A percentile compares a stretch with the other conserved stretches of the same genome.
These are phyloP conservation scores for Nothomitra cinnamomea DNA, from an alignment of 2,329 filamentous ascomycete species.

Conservation along the genomic window DNA sequence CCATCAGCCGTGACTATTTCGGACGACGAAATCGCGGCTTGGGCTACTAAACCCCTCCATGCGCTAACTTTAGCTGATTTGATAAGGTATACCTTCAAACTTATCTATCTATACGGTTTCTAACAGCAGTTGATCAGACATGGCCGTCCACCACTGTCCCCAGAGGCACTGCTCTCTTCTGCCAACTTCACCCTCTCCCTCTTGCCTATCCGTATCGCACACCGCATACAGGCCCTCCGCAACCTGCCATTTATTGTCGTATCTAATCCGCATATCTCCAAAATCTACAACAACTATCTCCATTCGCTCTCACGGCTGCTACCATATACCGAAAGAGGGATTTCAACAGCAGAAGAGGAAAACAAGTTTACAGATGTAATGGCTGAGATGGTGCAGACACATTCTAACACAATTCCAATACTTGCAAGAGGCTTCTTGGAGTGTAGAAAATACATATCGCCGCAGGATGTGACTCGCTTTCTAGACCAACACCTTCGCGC, in stretches of 20 bases:
- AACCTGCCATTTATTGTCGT: conserved; percentile 96
- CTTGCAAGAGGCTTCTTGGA: conserved; percentile 87
- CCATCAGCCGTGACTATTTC: neutral
- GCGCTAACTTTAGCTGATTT: conserved; percentile 74
- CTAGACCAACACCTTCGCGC: conserved; percentile 87
- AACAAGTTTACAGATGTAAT: conserved; percentile 83
- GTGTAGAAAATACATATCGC: conserved; percentile 74
- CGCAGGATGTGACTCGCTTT: conserved; percentile 72
- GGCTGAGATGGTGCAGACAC: conserved; percentile 86
- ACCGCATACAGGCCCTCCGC: conserved; percentile 80
- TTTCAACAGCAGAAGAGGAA: conserved; percentile 70
- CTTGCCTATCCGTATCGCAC: conserved; percentile 78
- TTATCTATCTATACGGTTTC: neutral
- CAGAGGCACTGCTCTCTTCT: conserved; percentile 64
- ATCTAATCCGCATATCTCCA: conserved; percentile 86
- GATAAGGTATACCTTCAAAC: conserved; percentile 45
- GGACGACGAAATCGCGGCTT: conserved; percentile 60
- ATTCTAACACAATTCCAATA: conserved; percentile 85
- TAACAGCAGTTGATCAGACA: conserved; percentile 26
- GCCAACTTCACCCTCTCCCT: conserved; percentile 93
- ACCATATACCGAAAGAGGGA: conserved; percentile 58
- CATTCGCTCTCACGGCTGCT: conserved; percentile 83
- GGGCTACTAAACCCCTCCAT: conserved; percentile 65
- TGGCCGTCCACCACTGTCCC: conserved; percentile 71
- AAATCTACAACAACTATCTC: conserved; percentile 91